Base-by-base conservation (phyloP, 2,329 filamentous ascomycete genomes). In the Penicillium aurantiogriseum region DNA sequence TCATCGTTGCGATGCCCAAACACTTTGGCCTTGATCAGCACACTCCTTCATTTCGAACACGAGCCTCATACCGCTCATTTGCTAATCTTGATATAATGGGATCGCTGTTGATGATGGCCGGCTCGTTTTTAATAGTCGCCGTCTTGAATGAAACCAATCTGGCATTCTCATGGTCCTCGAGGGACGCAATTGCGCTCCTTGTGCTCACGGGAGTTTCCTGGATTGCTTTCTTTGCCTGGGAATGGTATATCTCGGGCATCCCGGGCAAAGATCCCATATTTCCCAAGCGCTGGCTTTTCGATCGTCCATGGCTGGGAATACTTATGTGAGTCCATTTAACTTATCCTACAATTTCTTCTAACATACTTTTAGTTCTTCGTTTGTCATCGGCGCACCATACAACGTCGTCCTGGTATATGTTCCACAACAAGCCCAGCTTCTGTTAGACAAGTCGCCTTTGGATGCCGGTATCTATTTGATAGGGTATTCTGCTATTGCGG, bases 81-180 rank as follows among this genome's bases (percentile, higher is more conserved):
- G 62, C 62, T 4, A 66, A 65, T 27, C 59, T 66, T 6, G 55
- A 73, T 33, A 54, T 67, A 31, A 44, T 64, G 31, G 65, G 65
- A 3, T 67, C 63, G 13, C 6, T 66, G 9, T 48, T 80, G 3
- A 64, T 76, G 0, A 69, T 82, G 7, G 72, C 71, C 0, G 73
- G 74, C 4, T 79, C 78, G 0, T 72, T 79, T 4, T 69, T 81
- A 4, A 62, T 82, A n/a, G 74, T 81, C 17, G 77, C 79, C 39
- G 78, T 75, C 1, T 68, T 82, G 15, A 75, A 82, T 46, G 72
- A 80, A 59, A 79, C 69, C 6, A 79, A 79, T 5, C 63, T 72
- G 19, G 68, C 68, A 6, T 80, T 77, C 50, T 62, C 74, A 4
- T 83, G 80, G 80, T 66, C 59, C 8, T 77, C 74, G 0, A 49